Evolutionary conservation across 2,329 filamentous ascomycete species (phyloP).

Genomic region (Aspergillus pseudoterreus): DNA sequence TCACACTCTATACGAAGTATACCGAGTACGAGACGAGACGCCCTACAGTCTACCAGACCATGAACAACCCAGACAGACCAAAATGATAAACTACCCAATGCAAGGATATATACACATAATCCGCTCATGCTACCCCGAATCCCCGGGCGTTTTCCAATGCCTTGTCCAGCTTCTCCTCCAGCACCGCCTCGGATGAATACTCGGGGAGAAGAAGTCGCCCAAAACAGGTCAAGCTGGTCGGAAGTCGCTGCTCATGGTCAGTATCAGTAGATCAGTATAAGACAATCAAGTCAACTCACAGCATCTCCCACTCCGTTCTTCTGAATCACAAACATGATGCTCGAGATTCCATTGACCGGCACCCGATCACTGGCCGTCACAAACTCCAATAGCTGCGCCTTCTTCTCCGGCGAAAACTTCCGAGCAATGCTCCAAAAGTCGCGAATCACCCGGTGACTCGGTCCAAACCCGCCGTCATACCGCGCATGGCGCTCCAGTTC

Average conservation of each 20-base stretch:
- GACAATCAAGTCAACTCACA: slow-evolving; percentile 24
- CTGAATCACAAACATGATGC: slow-evolving; percentile 79
- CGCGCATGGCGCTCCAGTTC: slow-evolving; percentile 68
- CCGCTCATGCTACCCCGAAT: slow-evolving; percentile 70
- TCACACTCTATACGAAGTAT: background rate
- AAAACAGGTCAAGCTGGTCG: slow-evolving; percentile 91
- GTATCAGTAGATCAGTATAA: background rate
- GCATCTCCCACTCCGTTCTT: slow-evolving; percentile 65
- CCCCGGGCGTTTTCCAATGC: slow-evolving; percentile 85
- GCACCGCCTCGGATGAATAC: slow-evolving; percentile 66
- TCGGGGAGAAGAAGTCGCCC: slow-evolving; percentile 81
- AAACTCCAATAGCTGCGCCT: slow-evolving; percentile 79
- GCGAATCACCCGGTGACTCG: slow-evolving; percentile 63
- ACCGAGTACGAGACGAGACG: no score
- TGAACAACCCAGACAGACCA: no score
- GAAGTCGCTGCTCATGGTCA: slow-evolving; percentile 50
- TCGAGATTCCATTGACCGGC: slow-evolving; percentile 79
- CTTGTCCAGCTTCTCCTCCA: slow-evolving; percentile 73
- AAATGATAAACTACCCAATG: background rate
- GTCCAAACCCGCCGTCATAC: slow-evolving; percentile 76
- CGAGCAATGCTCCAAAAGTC: slow-evolving; percentile 85
- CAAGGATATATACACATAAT: background rate
- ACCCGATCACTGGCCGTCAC: slow-evolving; percentile 90
- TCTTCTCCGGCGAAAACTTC: slow-evolving; percentile 59
- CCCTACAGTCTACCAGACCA: no score